phyloP scores from a whole-genome alignment of 163 green algal species.

The Scenedesmus sp. region DNA sequence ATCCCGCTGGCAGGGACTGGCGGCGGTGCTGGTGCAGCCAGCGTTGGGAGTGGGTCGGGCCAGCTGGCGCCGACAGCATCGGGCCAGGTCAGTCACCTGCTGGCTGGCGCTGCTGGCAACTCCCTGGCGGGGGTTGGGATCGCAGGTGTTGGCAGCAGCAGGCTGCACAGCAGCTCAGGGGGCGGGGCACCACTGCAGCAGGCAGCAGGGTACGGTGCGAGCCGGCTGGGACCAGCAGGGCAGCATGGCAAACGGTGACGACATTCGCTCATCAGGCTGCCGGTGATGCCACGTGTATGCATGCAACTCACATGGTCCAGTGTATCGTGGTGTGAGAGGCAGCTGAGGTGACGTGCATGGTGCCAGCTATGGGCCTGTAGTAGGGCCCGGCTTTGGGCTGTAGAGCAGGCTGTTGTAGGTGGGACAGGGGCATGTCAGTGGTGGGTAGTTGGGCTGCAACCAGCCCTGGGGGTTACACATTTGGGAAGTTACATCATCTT shows the following conservation, averaged over 20 bases:
- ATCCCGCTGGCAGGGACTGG: not conserved
- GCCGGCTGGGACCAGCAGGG: not conserved
- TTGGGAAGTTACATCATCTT: too few species aligned
- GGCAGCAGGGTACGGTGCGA: not conserved
- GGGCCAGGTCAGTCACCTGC: not conserved
- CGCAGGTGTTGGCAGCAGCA: not conserved
- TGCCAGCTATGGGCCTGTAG: not conserved
- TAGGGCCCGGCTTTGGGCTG: too few species aligned
- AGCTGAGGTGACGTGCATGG: not conserved
- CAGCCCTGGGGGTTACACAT: not conserved
- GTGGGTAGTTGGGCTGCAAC: not conserved
- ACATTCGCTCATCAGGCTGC: not conserved
- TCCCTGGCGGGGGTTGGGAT: not conserved
- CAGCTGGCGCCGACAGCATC: not conserved
- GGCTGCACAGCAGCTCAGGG: not conserved
- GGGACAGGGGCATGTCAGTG: not conserved
- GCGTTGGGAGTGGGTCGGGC: not conserved
- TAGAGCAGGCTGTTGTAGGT: too few species aligned
- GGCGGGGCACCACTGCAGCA: not conserved
- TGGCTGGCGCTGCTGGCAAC: not conserved
- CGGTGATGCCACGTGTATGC: not conserved
- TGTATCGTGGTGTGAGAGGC: not conserved
- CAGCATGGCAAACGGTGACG: not conserved
- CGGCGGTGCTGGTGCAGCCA: not conserved
- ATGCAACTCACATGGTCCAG: too few species aligned